Conservation (phyloP, 2,329 filamentous ascomycete genomes). For the Teratosphaeria pseudoeucalypti region DNA sequence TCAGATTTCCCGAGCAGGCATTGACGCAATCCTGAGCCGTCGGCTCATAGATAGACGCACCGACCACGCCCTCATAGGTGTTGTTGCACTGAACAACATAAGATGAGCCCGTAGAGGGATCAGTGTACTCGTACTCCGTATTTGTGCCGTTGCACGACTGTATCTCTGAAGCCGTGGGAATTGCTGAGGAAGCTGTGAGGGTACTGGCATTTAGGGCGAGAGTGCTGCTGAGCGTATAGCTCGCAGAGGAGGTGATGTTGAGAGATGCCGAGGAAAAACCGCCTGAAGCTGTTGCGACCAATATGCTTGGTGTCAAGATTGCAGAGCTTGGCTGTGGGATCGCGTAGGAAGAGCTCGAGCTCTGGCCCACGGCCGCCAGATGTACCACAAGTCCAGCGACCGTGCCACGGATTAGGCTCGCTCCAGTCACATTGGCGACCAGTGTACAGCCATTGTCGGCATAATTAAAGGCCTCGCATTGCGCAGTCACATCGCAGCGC, state of each 20-base stretch:
- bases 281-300: too few relatives aligned
- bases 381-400: not conserved
- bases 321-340: too few relatives aligned
- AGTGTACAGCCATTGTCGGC: not conserved
- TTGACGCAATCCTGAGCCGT: not conserved
- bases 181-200: not conserved
- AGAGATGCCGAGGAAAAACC: too few relatives aligned
- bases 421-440: not conserved
- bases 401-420: not conserved
- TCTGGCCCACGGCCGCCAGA: not conserved
- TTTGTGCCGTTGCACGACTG: not conserved
- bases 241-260: not conserved
- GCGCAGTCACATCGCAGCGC: not conserved
- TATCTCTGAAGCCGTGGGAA: not conserved
- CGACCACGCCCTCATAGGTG: not conserved
- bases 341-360: too few relatives aligned
- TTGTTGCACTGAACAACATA: slow-evolving; percentile 2
- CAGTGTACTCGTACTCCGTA: not conserved
- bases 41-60: not conserved
- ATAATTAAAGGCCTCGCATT: not conserved
- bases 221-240: not conserved
- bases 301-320: too few relatives aligned
- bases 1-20: not conserved
- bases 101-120: not conserved
- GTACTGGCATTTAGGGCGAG: not conserved